These are phyloP conservation scores for Aspergillus caelatus DNA, from an alignment of 2,329 filamentous ascomycete genomes.

Conservation along the genomic window DNA sequence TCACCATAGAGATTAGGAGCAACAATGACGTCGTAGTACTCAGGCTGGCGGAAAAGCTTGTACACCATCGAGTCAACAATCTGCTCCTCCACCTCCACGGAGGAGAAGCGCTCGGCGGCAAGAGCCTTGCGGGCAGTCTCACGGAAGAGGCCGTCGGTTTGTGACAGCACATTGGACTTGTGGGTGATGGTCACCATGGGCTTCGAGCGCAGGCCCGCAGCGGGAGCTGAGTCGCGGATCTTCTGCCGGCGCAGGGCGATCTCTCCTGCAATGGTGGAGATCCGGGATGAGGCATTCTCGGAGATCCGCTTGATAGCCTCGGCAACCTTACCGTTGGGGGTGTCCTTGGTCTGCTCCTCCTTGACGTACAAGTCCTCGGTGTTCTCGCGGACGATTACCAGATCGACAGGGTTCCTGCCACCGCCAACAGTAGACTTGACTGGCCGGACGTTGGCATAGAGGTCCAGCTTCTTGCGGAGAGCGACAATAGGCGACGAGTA, in stretches of 20 bases:
- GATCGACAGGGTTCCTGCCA: constrained; percentile 71
- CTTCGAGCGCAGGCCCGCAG: constrained; percentile 57
- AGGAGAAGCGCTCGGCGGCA: constrained; percentile 63
- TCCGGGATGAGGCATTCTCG: constrained; percentile 79
- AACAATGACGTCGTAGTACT: constrained; percentile 96
- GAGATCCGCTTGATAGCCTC: constrained; percentile 98
- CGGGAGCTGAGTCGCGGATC: constrained; percentile 64
- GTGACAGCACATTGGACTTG: constrained; percentile 95
- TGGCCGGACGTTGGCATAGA: constrained; percentile 96
- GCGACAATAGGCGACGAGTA: constrained; percentile 97
- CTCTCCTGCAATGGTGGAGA: constrained; percentile 90
- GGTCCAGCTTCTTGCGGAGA: constrained; percentile 88
- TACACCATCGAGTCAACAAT: constrained; percentile 99
- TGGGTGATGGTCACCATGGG: constrained; percentile 94
- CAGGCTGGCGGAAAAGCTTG: constrained; percentile 96
- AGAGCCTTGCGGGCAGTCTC: constrained; percentile 75
- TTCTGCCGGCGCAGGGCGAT: constrained; percentile 87
- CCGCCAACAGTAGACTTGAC: constrained; percentile 75
- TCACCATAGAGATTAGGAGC: constrained; percentile 98
- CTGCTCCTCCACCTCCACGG: constrained; percentile 83
- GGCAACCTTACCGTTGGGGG: constrained; percentile 75
- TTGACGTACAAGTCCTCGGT: constrained; percentile 99
- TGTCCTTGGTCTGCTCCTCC: constrained; percentile 83
- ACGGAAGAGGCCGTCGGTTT: constrained; percentile 96
- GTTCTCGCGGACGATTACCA: constrained; percentile 98